Base-by-base conservation (phyloP, 176 grass and related monocot species). In the Chrysopogon serrulatus region DNA sequence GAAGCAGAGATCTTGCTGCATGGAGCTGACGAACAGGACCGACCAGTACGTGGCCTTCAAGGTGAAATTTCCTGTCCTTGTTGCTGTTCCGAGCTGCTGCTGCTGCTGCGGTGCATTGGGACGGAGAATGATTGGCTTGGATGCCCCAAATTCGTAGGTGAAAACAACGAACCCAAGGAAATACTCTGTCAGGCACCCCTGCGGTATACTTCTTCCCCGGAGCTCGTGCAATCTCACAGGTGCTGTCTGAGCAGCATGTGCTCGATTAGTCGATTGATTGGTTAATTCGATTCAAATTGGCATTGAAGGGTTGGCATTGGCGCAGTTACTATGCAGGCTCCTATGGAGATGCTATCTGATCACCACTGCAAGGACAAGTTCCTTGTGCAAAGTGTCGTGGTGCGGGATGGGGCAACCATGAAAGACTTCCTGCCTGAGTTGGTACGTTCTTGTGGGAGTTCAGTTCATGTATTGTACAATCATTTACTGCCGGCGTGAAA, bases 301-400 rank as follows among this genome's bases (percentile, higher is more conserved):
- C 19, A 43, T 15, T 84, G 35, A 84, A 47, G 36, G 65, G 35
- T 3, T 68, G 34, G 44, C 19, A 21, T 85, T 59, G 30, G 23
- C 78, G 28, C 42, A 98, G 96, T 98, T 16, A 93, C 85, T 60
- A 95, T 95, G 93, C 89, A 91, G 68, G 93, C 90, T 47, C 93
- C 88, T 5, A 81, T 71, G 79, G 96, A 98, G 67, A 63, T 82
- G 40, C 85, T 86, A 40, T 34, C 71, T 31, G 93, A 95, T 76
- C 77, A 93, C n/a, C 89, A 92, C 8, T 95, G 96, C 91, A 98
- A 88, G 81, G 96, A 98, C 83, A 98, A 95, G 37, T 98, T 98
- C 89, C 89, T 98, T 18, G 85, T 98, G 44, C 96, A 98, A 61
- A 95, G 96, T 51, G 89, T 90, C 23, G 61, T 80, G n/a, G 87